Percentiles rank a stretch among this genome's conserved stretches.
These are phyloP conservation scores for Ophiorrhiza pumila DNA, from an alignment of 257 asterid species.

Conservation along the genomic window DNA sequence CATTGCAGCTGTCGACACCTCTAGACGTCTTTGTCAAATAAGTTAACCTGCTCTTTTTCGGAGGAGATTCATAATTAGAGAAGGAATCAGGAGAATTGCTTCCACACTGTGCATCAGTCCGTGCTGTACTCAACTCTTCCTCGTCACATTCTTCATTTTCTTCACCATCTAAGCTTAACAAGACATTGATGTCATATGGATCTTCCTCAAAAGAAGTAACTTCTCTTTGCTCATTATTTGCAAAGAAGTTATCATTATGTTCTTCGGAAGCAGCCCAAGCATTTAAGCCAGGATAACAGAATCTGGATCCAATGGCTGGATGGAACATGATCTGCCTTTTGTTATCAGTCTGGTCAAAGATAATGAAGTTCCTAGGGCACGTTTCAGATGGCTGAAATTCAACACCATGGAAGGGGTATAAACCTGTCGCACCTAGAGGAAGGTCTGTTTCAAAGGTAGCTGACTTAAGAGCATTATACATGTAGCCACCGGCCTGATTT, in stretches of 20 bases:
- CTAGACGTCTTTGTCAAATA: slow-evolving; percentile 31
- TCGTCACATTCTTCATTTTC: slow-evolving; percentile 42
- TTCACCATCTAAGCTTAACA: slow-evolving; percentile 54
- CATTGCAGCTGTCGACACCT: slow-evolving; percentile 22
- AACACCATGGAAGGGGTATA: slow-evolving; percentile 34
- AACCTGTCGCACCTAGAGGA: slow-evolving; percentile 32
- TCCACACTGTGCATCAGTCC: slow-evolving; percentile 41
- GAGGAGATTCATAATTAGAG: slow-evolving; percentile 45
- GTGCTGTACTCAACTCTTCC: slow-evolving; percentile 77
- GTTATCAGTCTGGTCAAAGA: slow-evolving; percentile 55
- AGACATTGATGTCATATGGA: slow-evolving; percentile 71
- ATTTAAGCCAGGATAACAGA: slow-evolving; percentile 35
- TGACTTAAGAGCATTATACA: slow-evolving; percentile 33
- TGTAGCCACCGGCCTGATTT: slow-evolving; percentile 36
- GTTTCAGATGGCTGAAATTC: slow-evolving; percentile 51
- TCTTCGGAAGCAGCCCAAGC: slow-evolving; percentile 29
- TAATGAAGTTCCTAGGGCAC: slow-evolving; percentile 68
- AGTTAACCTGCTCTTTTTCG: slow-evolving; percentile 36
- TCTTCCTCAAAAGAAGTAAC: slow-evolving; percentile 53
- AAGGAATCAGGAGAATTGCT: slow-evolving; percentile 66
- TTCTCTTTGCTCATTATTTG: slow-evolving; percentile 30
- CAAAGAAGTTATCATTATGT: slow-evolving; percentile 9
- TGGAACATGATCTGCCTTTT: slow-evolving; percentile 65
- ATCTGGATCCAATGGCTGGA: slow-evolving; percentile 51
- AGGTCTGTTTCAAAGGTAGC: slow-evolving; percentile 33